A percentile compares a stretch with the other conserved stretches of the same genome.
phyloP scores from a whole-genome alignment of 2,329 filamentous ascomycete genomes.

The Exophiala calicioides region DNA sequence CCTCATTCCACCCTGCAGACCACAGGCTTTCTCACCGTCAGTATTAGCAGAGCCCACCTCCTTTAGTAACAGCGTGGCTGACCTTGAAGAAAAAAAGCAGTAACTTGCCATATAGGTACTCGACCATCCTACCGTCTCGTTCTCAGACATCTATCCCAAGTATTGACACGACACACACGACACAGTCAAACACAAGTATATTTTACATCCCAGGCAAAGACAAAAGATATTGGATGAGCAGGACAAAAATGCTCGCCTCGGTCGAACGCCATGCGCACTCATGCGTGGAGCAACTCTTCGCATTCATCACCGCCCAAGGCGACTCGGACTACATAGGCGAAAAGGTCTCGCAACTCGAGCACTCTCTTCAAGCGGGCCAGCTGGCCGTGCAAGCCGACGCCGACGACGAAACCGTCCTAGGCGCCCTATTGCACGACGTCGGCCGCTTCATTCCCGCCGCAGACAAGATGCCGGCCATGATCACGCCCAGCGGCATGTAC shows the following conservation, averaged over 20 bases:
- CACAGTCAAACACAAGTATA: not conserved
- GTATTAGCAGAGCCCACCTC: no score
- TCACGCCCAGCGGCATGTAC: constrained; percentile 32
- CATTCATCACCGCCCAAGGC: constrained; percentile 35
- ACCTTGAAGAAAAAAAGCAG: no score
- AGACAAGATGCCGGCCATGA: constrained; percentile 33
- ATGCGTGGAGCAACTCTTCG: constrained; percentile 32
- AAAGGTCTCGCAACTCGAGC: constrained; percentile 39
- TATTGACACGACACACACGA: not conserved
- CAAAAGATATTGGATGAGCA: not conserved
- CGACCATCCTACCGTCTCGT: no score
- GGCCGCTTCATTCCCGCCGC: constrained; percentile 37
- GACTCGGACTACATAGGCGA: constrained; percentile 40
- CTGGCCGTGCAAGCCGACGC: constrained; percentile 33
- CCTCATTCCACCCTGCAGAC: no score
- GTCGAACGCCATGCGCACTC: constrained; percentile 27
- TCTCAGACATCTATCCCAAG: no score
- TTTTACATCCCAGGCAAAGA: not conserved
- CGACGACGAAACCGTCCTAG: constrained; percentile 35
- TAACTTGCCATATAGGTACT: no score
- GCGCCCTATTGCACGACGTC: constrained; percentile 36
- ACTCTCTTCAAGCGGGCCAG: constrained; percentile 38
- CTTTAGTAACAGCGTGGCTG: no score
- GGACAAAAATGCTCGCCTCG: constrained; percentile 15
- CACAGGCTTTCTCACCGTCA: no score